Base-by-base conservation (phyloP, 768 basidiomycete genomes). In the Ramaria rubella region DNA sequence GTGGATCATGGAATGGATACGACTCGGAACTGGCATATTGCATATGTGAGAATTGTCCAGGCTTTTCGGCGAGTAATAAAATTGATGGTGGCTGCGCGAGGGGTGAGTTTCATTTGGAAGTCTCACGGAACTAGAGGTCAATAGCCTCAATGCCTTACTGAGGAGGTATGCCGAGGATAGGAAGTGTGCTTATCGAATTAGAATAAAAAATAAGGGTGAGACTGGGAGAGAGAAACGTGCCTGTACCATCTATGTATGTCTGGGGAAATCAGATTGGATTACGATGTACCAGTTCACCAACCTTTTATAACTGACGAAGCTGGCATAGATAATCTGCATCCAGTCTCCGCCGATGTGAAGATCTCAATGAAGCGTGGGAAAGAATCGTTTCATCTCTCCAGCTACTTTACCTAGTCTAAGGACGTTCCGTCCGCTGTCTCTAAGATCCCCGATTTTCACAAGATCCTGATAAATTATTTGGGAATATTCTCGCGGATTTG, bases 1-100 rank as follows among this genome's bases (percentile, higher is more conserved):
- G 44, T 4, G 8, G 31, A 38, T 40, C 27, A 55, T 40, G 62
- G 3, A 70, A 62, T 6, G 69, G 68, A 46, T 70, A 70, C 6
- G n/a, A n/a, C n/a, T n/a, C n/a, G n/a, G 66, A 67, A 17, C 66
- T 63, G 0, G 68, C 66, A 40, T 69, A 69, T 53, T 70, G 68
- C 69, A 69, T 71, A 62, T 65, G 70, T 2, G 70, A 68, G 29
- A 63, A 62, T 51, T 65, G 63, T 8, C 65, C 64, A 4, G 61
- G 64, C 52, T 62, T 62, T 45, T 67, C 61, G 15, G 67, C 66
- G 40, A 69, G 63, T 24, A 60, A 59, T 30, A 62, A 62, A 33
- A 71, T 68, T n/a, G n/a, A n/a, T n/a, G n/a, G n/a, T 8, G 70
- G 66, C 11, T 63, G 31, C 17, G 68, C 64, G 14, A 70, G 61